Conservation (phyloP, 1,284 basidiomycete genomes). For the Athelia psychrophila region DNA sequence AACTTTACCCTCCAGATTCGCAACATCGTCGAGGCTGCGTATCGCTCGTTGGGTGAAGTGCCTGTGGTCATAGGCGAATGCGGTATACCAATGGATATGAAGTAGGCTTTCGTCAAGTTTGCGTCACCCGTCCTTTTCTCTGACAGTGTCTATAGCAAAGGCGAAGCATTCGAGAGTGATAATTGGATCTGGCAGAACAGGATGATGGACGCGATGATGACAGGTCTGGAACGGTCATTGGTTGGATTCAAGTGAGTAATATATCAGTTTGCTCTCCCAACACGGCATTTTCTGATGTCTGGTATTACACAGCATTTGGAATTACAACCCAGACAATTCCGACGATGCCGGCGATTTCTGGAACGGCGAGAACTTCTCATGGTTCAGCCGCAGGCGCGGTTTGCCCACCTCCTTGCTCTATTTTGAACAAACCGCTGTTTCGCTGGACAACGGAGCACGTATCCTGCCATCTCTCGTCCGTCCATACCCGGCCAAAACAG, state of each 20-base stretch:
- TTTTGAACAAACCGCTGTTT: constrained; percentile 53
- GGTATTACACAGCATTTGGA: constrained; percentile 71
- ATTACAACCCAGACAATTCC: constrained; percentile 88
- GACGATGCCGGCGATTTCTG: constrained; percentile 84
- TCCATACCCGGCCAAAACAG: constrained; percentile 77
- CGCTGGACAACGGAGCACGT: constrained; percentile 79
- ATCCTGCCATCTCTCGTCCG: constrained; percentile 77
- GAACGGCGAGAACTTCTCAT: constrained; percentile 97
- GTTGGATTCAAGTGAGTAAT: constrained; percentile 84
- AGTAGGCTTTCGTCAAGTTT: constrained; percentile 53
- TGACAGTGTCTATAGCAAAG: constrained; percentile 43
- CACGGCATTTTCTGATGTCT: neutral
- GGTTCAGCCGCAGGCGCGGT: constrained; percentile 72
- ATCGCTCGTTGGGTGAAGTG: constrained; percentile 68
- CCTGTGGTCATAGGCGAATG: constrained; percentile 89
- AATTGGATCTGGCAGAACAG: constrained; percentile 79
- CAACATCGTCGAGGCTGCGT: constrained; percentile 71
- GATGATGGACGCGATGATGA: constrained; percentile 90
- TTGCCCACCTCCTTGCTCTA: constrained; percentile 48
- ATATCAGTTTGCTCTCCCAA: constrained; percentile 1
- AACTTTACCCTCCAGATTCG: constrained; percentile 83
- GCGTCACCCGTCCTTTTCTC: neutral
- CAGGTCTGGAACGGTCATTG: constrained; percentile 69
- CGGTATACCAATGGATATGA: constrained; percentile 93
- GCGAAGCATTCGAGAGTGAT: constrained; percentile 68